Evolutionary conservation across 176 grass and related monocot genomes (phyloP), one percentile per base, ranked within the genome.

Genomic region (Carex parvula): DNA sequence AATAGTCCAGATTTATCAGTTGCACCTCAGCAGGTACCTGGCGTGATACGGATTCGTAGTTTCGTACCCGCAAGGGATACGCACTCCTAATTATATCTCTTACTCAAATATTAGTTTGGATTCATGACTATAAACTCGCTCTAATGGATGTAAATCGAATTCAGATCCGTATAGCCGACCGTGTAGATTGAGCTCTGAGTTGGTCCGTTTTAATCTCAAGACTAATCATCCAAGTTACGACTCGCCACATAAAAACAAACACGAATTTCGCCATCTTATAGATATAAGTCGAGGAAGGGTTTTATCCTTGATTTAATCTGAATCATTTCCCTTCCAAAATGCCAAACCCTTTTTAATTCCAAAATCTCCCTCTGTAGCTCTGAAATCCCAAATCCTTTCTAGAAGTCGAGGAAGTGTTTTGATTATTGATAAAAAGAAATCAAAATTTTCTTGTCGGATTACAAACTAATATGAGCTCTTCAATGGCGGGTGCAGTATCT

Each of bases 401-500:
- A 12, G 3, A 64, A 32, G 26, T 65, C 63, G 26, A 65, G 18
- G 10, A 30, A 65, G 63, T 3, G 11, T 32, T 65, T 32, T 15
- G 10, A 37, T 8, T 68, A 68, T 37, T 37, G 64, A 12, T 37
- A 17, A 5, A 29, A 26, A 24, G 16, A 16, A 15, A 76, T 30
- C 48, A 55, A 14, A 55, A 76, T 20, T 62, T 22, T 24, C 20
- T 29, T 29, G 46, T 55, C 73, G 33, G 21, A 77, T 77, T 77
- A 1, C 6, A 5, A 77, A 9, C 73, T 55, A 77, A 30, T 77
- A 5, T 9, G 9, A 64, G 37, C 41, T 83, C 44, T 48, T 39
- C 46, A 52, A 83, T 83, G 80, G 80, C 80, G 62, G 6, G 61
- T 83, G 61, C 14, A 54, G 46, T 67, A 53, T 64, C 39, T 30